Conservation (phyloP, 2,329 filamentous ascomycete genomes). For the Albophoma yamanashiensis region DNA sequence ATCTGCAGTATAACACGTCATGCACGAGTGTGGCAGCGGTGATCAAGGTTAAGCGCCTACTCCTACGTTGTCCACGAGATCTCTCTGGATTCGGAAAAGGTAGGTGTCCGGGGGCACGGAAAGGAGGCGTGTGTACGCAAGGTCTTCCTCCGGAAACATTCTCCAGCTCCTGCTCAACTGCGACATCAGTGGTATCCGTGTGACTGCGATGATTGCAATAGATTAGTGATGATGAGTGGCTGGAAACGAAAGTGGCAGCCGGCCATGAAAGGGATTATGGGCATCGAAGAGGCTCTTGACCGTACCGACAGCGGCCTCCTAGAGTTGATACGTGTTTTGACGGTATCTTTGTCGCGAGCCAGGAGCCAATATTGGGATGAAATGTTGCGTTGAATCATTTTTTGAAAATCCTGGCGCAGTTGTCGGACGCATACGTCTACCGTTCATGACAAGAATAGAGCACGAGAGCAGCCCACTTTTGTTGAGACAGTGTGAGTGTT, state of each 20-base stretch:
- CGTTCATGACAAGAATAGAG: neutral
- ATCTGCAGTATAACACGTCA: neutral
- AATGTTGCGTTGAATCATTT: neutral
- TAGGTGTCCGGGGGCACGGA: neutral
- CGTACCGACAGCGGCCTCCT: neutral
- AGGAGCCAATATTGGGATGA: neutral
- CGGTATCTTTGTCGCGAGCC: neutral
- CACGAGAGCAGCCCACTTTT: neutral
- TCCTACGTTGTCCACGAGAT: neutral
- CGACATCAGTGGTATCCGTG: neutral
- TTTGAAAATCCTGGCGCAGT: neutral
- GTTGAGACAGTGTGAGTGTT: neutral
- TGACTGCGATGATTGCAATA: neutral
- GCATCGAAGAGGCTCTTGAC: neutral
- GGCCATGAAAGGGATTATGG: neutral
- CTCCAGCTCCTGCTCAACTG: neutral
- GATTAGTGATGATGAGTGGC: neutral
- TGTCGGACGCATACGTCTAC: no score
- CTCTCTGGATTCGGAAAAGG: neutral
- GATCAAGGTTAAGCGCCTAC: neutral
- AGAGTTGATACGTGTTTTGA: neutral
- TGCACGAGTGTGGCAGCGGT: neutral
- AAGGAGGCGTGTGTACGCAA: neutral
- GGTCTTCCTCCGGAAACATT: neutral
- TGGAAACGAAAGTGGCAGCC: neutral